A percentile compares a stretch with the other conserved stretches of the same genome.
phyloP scores from a whole-genome alignment of 768 basidiomycete species.

The Calocera viscosa region DNA sequence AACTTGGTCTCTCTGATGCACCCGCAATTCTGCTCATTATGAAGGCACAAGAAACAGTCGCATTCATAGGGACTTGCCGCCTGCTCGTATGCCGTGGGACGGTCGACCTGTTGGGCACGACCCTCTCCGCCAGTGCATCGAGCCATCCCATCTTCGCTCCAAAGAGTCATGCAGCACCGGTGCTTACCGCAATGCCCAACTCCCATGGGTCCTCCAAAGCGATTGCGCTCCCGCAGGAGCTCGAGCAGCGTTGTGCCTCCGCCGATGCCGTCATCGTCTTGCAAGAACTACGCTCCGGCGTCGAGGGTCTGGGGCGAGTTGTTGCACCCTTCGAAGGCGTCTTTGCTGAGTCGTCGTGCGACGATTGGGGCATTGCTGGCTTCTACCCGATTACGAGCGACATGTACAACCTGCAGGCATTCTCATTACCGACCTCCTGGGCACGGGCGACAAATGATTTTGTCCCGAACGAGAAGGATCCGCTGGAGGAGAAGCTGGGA shows the following conservation, averaged over 20 bases:
- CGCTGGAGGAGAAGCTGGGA: conserved; percentile 12
- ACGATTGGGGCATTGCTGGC: conserved; percentile 38
- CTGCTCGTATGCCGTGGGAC: conserved; percentile 52
- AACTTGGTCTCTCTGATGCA: conserved; percentile 22
- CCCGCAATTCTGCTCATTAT: conserved; percentile 35
- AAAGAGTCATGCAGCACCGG: conserved; percentile 61
- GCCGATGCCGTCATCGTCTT: conserved; percentile 40
- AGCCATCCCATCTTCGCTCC: conserved; percentile 58
- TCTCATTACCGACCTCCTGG: conserved; percentile 31
- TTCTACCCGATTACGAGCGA: conserved; percentile 23
- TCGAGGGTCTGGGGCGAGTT: conserved; percentile 54
- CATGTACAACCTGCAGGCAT: conserved; percentile 25
- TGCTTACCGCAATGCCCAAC: conserved; percentile 27
- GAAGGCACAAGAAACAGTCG: conserved; percentile 38
- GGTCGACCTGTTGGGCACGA: conserved; percentile 46
- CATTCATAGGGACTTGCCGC: conserved; percentile 55
- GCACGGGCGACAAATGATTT: conserved; percentile 21
- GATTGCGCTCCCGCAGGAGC: conserved; percentile 10
- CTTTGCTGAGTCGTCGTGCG: conserved; percentile 40
- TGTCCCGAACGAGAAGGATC: not conserved
- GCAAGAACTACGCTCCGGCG: conserved; percentile 43
- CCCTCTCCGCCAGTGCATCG: conserved; percentile 15
- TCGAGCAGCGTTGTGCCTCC: conserved; percentile 17
- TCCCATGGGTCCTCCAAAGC: not conserved
- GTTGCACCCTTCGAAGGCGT: conserved; percentile 50